A percentile compares a stretch with the other conserved stretches of the same genome.
These are phyloP conservation scores for Cordia subcordata DNA, from an alignment of 257 asterid genomes.

Conservation along the genomic window DNA sequence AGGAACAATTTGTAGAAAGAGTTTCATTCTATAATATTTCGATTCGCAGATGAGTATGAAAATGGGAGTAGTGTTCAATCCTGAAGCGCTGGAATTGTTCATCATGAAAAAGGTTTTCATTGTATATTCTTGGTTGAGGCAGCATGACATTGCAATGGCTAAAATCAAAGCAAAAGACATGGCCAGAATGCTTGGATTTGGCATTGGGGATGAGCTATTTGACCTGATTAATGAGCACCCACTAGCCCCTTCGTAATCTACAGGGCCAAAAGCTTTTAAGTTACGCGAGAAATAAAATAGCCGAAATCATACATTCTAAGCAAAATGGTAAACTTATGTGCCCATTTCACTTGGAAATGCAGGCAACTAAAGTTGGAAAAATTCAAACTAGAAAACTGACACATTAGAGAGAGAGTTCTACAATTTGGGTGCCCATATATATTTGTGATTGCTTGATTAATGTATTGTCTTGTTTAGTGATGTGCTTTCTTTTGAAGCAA, in stretches of 20 bases:
- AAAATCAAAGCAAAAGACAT: constrained; percentile 76
- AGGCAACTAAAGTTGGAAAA: too few species aligned
- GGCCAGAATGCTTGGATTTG: constrained; percentile 92
- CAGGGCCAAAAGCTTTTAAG: neutral
- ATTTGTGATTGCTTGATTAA: too few species aligned
- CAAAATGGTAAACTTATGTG: too few species aligned
- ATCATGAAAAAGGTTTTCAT: constrained; percentile 67
- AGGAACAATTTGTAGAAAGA: too few species aligned
- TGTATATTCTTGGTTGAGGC: constrained; percentile 72
- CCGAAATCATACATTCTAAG: too few species aligned
- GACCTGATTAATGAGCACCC: constrained; percentile 52
- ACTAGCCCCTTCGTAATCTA: constrained; percentile 2
- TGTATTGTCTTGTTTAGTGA: too few species aligned
- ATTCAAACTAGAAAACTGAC: too few species aligned
- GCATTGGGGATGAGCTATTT: constrained; percentile 80
- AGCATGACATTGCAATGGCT: constrained; percentile 48
- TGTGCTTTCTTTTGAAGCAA: too few species aligned
- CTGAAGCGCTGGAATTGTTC: constrained; percentile 81
- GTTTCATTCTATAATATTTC: neutral
- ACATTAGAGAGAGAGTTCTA: too few species aligned
- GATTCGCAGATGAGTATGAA: constrained; percentile 60
- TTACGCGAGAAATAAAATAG: neutral
- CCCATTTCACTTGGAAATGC: too few species aligned
- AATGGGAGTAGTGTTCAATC: constrained; percentile 83
- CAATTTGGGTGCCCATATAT: too few species aligned